Percentiles rank a stretch among this genome's conserved stretches.
Evolutionary conservation across 192 early-diverging fungal genomes (phyloP).

Genomic region (Gonapodya prolifera): DNA sequence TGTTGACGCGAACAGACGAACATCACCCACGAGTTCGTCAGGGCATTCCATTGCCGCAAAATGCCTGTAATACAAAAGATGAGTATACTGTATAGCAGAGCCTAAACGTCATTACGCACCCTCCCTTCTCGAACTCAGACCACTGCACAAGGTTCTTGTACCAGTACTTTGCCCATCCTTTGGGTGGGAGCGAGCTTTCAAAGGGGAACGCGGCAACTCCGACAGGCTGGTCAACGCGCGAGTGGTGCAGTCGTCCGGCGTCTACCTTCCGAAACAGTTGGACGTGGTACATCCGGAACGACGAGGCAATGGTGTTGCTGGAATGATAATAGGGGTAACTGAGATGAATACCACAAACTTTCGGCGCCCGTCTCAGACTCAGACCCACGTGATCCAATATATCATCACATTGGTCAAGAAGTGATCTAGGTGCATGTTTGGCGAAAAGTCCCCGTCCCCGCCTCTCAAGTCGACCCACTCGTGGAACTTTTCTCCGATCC

Average conservation of each 20-base stretch:
- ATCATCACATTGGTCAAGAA: constrained; percentile 38
- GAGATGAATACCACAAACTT: no score
- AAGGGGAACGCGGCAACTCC: constrained; percentile 35
- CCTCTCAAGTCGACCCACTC: constrained; percentile 2
- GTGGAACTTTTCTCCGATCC: constrained; percentile 38
- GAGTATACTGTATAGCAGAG: neutral
- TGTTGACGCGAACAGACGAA: neutral
- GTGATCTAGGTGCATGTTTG: constrained; percentile 23
- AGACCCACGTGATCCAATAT: constrained; percentile 30
- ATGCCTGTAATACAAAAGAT: neutral
- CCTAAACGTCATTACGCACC: neutral
- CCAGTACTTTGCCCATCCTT: constrained; percentile 14
- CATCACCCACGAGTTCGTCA: neutral
- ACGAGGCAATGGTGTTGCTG: constrained; percentile 45
- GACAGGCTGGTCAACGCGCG: constrained; percentile 12
- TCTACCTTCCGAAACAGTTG: constrained; percentile 9
- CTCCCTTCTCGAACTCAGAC: neutral
- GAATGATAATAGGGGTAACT: constrained; percentile 2
- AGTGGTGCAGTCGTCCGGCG: neutral
- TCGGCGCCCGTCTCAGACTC: no score
- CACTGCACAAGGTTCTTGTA: neutral
- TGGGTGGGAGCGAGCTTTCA: constrained; percentile 34
- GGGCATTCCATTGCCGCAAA: constrained; percentile 3
- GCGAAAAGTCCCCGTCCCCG: constrained; percentile 10
- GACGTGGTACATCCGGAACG: constrained; percentile 52